Conservation (phyloP, 805 yeast genomes). For the Metschnikowia baotianmanensis region DNA sequence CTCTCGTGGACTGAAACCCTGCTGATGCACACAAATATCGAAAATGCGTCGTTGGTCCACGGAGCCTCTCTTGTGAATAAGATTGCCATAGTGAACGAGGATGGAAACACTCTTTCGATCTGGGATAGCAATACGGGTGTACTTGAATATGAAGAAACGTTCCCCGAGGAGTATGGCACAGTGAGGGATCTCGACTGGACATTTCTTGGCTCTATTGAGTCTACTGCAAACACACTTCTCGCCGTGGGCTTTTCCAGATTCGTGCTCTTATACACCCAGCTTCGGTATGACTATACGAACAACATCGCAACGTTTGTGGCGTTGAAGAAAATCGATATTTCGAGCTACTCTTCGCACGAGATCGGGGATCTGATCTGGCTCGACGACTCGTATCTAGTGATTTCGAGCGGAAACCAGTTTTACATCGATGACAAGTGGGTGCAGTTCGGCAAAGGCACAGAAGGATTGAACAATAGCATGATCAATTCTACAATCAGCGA, state of each 20-base stretch:
- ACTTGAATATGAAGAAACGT: slow-evolving; percentile 57
- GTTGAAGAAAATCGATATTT: slow-evolving; percentile 68
- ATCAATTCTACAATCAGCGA: slow-evolving; percentile 54
- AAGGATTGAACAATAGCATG: slow-evolving; percentile 17
- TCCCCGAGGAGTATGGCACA: slow-evolving; percentile 27
- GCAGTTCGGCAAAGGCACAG: slow-evolving; percentile 23
- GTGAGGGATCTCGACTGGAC: slow-evolving; percentile 89
- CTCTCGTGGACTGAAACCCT: slow-evolving; percentile 61
- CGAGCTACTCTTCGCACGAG: slow-evolving; percentile 67
- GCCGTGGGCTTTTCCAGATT: slow-evolving; percentile 72
- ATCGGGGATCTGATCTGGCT: slow-evolving; percentile 93
- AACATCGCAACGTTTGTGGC: slow-evolving; percentile 73
- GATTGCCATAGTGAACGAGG: slow-evolving; percentile 66
- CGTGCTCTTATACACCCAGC: slow-evolving; percentile 71
- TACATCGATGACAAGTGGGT: slow-evolving; percentile 72
- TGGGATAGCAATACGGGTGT: slow-evolving; percentile 76
- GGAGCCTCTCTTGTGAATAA: slow-evolving; percentile 72
- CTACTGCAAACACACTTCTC: slow-evolving; percentile 55
- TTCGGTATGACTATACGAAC: slow-evolving; percentile 87
- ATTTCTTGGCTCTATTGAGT: slow-evolving; percentile 44
- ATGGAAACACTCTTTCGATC: slow-evolving; percentile 53
- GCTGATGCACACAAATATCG: slow-evolving; percentile 54
- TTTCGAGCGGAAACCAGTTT: slow-evolving; percentile 88
- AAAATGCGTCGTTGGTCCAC: slow-evolving; percentile 51
- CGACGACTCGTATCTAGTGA: slow-evolving; percentile 69